phyloP scores from a whole-genome alignment of 2,329 filamentous ascomycete genomes.

The Colletotrichum eremochloae region DNA sequence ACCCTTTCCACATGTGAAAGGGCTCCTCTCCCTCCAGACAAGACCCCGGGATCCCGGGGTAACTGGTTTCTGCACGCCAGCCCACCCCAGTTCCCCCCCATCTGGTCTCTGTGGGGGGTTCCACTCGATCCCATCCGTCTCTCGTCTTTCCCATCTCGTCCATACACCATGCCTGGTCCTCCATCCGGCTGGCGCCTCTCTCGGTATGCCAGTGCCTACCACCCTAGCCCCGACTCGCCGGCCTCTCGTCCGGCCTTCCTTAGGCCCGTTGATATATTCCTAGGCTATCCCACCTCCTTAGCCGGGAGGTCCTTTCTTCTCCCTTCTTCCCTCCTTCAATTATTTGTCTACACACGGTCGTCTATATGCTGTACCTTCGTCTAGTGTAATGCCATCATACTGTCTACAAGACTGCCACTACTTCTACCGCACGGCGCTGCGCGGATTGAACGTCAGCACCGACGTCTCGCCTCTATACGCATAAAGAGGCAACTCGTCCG shows the following conservation, averaged over 20 bases:
- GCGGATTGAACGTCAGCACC: conserved; percentile 86
- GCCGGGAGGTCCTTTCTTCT: conserved; percentile 4
- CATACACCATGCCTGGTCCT: background rate
- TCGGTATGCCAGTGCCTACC: conserved; percentile 22
- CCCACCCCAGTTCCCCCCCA: conserved; percentile 22
- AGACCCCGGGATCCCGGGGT: conserved; percentile 26
- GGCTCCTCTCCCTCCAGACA: conserved; percentile 18
- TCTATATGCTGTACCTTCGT: conserved; percentile 40
- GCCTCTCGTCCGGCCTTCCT: conserved; percentile 30
- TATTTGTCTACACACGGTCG: conserved; percentile 18
- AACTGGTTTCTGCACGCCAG: conserved; percentile 22
- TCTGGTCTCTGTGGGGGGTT: conserved; percentile 34
- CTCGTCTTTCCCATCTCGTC: conserved; percentile 34
- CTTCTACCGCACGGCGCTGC: conserved; percentile 91
- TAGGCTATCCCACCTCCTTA: conserved; percentile 11
- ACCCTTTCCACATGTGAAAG: conserved; percentile 40
- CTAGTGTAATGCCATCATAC: conserved; percentile 81
- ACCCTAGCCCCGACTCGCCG: conserved; percentile 19
- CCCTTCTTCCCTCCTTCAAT: background rate
- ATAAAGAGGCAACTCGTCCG: conserved; percentile 57
- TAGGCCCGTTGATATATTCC: conserved; percentile 42
- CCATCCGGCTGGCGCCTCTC: conserved; percentile 16
- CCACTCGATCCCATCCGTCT: conserved; percentile 41
- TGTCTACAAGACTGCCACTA: conserved; percentile 91
- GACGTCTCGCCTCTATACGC: conserved; percentile 81